Conservation (phyloP, 805 yeast species). For the Candida multigemmis region DNA sequence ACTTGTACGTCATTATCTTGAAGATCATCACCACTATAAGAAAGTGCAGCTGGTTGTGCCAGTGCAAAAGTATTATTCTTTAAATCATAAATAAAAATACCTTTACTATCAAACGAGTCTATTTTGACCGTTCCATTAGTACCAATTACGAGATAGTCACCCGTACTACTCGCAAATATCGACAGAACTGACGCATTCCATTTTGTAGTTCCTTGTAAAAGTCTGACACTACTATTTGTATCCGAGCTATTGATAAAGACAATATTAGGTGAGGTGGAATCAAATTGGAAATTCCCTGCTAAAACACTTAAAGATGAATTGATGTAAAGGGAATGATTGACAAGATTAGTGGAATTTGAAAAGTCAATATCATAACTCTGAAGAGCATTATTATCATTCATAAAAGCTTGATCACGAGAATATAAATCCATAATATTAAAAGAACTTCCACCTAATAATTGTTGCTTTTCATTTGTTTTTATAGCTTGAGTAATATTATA, state of each 20-base stretch:
- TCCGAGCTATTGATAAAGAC: slow-evolving; percentile 16
- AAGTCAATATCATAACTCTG: slow-evolving; percentile 2
- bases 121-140: slow-evolving; percentile 26
- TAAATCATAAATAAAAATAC: slow-evolving; percentile 48
- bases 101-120: slow-evolving; percentile 17
- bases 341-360: slow-evolving; percentile 2
- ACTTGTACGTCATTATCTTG: no score
- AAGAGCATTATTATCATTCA: slow-evolving; percentile 8
- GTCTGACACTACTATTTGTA: slow-evolving; percentile 6
- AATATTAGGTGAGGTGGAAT: slow-evolving; percentile 12
- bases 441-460: slow-evolving; percentile 25
- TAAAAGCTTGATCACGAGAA: slow-evolving; percentile 15
- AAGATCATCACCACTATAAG: slow-evolving; percentile 27
- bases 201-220: slow-evolving; percentile 12
- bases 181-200: slow-evolving; percentile 22
- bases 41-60: slow-evolving; percentile 41
- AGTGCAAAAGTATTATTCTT: slow-evolving; percentile 27
- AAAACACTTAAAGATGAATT: slow-evolving; percentile 44
- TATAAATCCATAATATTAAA: slow-evolving; percentile 25
- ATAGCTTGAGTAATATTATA: slow-evolving; percentile 22
- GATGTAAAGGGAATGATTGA: slow-evolving; percentile 29
- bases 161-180: slow-evolving; percentile 26
- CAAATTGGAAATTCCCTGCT: slow-evolving; percentile 49
- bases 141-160: slow-evolving; percentile 35
- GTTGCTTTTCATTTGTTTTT: slow-evolving; percentile 13